Percentiles rank a stretch among this genome's conserved stretches.
Evolutionary conservation across 2,329 filamentous ascomycete species (phyloP).

Genomic region (Ophiocordyceps sinensis): DNA sequence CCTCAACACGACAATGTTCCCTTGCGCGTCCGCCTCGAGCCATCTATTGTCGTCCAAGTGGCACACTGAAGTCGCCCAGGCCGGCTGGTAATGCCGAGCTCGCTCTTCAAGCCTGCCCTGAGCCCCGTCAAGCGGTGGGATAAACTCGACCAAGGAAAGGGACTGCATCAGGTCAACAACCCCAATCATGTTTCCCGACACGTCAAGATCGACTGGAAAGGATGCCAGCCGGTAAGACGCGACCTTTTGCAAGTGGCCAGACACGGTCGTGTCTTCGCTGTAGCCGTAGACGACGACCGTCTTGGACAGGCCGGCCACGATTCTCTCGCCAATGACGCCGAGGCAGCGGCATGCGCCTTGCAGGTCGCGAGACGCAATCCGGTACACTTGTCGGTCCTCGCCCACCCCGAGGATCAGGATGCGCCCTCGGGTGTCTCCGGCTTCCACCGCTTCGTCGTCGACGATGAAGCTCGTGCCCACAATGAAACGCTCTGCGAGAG

Average conservation of each 20-base stretch:
- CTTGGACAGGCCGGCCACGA: constrained; percentile 82
- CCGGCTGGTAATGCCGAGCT: constrained; percentile 65
- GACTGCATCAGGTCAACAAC: constrained; percentile 93
- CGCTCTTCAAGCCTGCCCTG: constrained; percentile 54
- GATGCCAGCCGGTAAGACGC: constrained; percentile 72
- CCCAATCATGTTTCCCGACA: constrained; percentile 62
- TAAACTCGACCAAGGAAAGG: constrained; percentile 62
- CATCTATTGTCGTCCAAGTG: constrained; percentile 60
- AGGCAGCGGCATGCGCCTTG: constrained; percentile 73
- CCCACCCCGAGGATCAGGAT: constrained; percentile 78
- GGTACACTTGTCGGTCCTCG: constrained; percentile 55
- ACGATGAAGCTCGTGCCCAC: constrained; percentile 72
- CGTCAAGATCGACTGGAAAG: constrained; percentile 65
- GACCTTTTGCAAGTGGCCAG: constrained; percentile 49
- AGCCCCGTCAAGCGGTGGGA: constrained; percentile 38
- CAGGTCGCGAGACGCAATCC: constrained; percentile 53
- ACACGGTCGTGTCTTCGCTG: constrained; percentile 37
- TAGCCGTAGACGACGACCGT: constrained; percentile 54
- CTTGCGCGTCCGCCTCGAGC: constrained; percentile 73
- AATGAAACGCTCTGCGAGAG: constrained; percentile 64
- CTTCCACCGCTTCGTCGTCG: constrained; percentile 38
- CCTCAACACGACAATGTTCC: constrained; percentile 71
- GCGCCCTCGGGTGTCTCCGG: constrained; percentile 46
- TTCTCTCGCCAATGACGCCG: constrained; percentile 56
- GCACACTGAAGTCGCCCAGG: constrained; percentile 69